Evolutionary conservation across 2,329 filamentous ascomycete genomes (phyloP).

Genomic region (Pseudogymnoascus sp.): DNA sequence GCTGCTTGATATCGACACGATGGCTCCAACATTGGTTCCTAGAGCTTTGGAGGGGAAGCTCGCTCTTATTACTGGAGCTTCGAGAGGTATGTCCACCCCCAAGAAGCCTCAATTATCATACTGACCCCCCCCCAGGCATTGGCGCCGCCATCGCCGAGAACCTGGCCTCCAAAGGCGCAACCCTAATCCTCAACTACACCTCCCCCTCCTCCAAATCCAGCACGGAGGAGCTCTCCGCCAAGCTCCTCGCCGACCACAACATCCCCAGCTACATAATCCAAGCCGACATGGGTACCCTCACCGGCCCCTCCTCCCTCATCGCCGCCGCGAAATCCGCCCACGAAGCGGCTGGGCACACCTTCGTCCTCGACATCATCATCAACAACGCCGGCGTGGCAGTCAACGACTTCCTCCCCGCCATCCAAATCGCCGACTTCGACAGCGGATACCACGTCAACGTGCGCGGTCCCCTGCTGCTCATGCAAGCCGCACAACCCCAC

Average conservation of each 20-base stretch:
- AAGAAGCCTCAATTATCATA: not conserved
- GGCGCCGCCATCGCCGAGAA: constrained; percentile 56
- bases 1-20: not conserved
- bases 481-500: constrained; percentile 63
- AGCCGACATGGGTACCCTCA: constrained; percentile 60
- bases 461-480: constrained; percentile 67
- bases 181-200: constrained; percentile 58
- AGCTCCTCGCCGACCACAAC: constrained; percentile 48
- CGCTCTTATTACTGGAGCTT: constrained; percentile 71
- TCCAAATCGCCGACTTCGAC: constrained; percentile 58
- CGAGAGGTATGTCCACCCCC: constrained; percentile 49
- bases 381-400: constrained; percentile 73
- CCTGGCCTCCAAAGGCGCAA: constrained; percentile 60
- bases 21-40: not conserved
- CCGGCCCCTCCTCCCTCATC: constrained; percentile 53
- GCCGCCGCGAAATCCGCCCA: constrained; percentile 38
- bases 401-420: constrained; percentile 58
- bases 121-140: constrained; percentile 50
- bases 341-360: constrained; percentile 37
- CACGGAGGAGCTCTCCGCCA: constrained; percentile 45
- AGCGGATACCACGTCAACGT: constrained; percentile 74
- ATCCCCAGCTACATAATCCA: constrained; percentile 56
- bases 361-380: constrained; percentile 74
- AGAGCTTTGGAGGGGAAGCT: constrained; percentile 60
- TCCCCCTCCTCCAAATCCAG: constrained; percentile 48